Conservation (phyloP, 164 flowering plant species). For the Annona squamosa region DNA sequence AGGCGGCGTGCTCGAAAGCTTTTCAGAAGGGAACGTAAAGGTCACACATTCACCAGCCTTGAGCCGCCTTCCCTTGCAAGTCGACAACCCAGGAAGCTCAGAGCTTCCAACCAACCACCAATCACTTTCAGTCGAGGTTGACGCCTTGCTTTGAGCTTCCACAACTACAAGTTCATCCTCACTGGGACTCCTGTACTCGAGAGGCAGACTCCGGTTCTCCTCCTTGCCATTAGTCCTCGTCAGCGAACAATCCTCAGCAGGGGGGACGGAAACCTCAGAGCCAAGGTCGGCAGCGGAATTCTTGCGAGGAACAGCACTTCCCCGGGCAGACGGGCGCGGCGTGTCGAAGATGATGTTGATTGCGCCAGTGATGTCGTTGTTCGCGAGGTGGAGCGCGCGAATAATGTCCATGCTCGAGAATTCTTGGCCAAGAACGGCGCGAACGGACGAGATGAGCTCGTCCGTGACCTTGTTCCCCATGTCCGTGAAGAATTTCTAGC, state of each 20-base stretch:
- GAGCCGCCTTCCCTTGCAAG: constrained; percentile 78
- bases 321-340: constrained; percentile 34
- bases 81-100: constrained; percentile 74
- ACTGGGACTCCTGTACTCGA: not conserved
- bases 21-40: constrained; percentile 56
- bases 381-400: constrained; percentile 92
- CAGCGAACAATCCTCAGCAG: not conserved
- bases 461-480: constrained; percentile 64
- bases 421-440: constrained; percentile 63
- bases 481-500: not conserved
- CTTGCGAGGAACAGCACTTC: constrained; percentile 1
- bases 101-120: constrained; percentile 81
- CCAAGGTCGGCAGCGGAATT: not conserved
- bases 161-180: constrained; percentile 4
- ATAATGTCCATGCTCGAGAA: constrained; percentile 85
- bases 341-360: constrained; percentile 84
- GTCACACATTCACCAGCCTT: constrained; percentile 57
- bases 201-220: constrained; percentile 8
- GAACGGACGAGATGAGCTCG: constrained; percentile 50
- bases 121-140: constrained; percentile 19
- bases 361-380: constrained; percentile 77
- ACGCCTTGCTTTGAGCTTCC: constrained; percentile 5
- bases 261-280: not conserved
- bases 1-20: constrained; percentile 21
- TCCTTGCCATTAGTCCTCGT: not conserved